These are phyloP conservation scores for Oryza meyeriana DNA, from an alignment of 176 grass and related monocot species.

Conservation along the genomic window DNA sequence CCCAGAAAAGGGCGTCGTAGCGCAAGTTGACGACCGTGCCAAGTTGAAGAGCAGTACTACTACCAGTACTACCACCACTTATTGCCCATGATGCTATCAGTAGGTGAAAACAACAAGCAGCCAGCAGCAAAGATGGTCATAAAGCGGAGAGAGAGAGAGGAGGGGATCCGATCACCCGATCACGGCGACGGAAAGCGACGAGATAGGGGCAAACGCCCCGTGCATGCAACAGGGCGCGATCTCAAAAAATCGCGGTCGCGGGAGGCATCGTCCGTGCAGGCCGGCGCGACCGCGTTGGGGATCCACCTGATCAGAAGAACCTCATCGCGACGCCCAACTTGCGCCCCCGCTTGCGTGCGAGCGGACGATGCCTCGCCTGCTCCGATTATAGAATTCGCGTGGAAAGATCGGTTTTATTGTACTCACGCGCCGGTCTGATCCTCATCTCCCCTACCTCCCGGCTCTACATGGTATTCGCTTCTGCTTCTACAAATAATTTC, in stretches of 20 bases:
- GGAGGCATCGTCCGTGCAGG: background rate
- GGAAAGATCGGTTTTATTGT: background rate
- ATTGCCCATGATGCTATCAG: conserved; percentile 5
- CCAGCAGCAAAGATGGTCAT: conserved; percentile 6
- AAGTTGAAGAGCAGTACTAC: conserved; percentile 3
- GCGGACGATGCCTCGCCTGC: too few relatives aligned
- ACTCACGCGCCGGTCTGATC: too few relatives aligned
- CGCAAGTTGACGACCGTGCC: conserved; percentile 46
- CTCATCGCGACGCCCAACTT: conserved; percentile 38
- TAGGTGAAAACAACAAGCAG: background rate
- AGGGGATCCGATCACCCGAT: background rate
- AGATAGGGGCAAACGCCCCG: background rate
- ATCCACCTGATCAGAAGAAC: too few relatives aligned
- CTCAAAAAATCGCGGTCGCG: background rate
- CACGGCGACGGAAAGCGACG: conserved; percentile 38
- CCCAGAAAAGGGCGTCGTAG: conserved; percentile 15
- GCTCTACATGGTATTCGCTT: too few relatives aligned
- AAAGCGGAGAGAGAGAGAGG: background rate
- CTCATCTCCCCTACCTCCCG: too few relatives aligned
- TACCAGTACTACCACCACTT: background rate
- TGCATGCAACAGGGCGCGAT: background rate
- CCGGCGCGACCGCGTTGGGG: too few relatives aligned
- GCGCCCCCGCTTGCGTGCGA: background rate
- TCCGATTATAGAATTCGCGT: too few relatives aligned
- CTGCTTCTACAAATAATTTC: too few relatives aligned